Evolutionary conservation across 2,329 filamentous ascomycete genomes (phyloP), one percentile per base, ranked within the genome.

Genomic region (Arthrobotrys megalospora): DNA sequence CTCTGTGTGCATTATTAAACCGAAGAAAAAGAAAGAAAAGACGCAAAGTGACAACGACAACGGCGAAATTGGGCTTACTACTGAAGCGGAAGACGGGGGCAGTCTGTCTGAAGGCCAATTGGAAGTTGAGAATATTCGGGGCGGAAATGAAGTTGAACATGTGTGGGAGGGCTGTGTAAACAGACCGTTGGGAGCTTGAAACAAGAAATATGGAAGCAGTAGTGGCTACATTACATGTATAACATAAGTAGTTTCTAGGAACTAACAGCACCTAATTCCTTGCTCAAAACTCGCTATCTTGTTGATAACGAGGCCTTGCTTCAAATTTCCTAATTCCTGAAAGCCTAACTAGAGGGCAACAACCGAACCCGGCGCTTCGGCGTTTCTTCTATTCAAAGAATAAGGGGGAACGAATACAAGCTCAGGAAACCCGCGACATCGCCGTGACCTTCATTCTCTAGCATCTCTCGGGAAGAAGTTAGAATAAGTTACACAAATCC

Each of bases 1-100:
- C 41, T 76, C 53, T 21, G 48, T 76, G 0, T 76, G 72, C 28
- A 70, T 76, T 6, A 65, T 70, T n/a, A 60, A 76, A 16, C 65
- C 48, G 8, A 70, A 60, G 45, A 34, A 52, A 52, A 68, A 21
- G 24, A 48, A 63, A 47, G 43, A n/a, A 28, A 43, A 53, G 36
- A n/a, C 12, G 36, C 12, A 24, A 24, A n/a, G 11, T 6, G 10
- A 16, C 1, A 8, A 16, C 11, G 36, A 16, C 12, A n/a, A 10
- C 14, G 16, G 11, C n/a, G 36, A 60, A 60, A n/a, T n/a, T 28
- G 4, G 36, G 36, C 34, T 58, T 38, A n/a, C 7, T 48, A 6
- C 7, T 48, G 41, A 2, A 38, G 12, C 36, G 5, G 36, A 6
- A 6, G 36, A 10, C 12, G 36, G 36, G 8, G 50, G 16, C 0